phyloP scores from a whole-genome alignment of 2,329 filamentous ascomycete species.

The Kalmusia sp. region DNA sequence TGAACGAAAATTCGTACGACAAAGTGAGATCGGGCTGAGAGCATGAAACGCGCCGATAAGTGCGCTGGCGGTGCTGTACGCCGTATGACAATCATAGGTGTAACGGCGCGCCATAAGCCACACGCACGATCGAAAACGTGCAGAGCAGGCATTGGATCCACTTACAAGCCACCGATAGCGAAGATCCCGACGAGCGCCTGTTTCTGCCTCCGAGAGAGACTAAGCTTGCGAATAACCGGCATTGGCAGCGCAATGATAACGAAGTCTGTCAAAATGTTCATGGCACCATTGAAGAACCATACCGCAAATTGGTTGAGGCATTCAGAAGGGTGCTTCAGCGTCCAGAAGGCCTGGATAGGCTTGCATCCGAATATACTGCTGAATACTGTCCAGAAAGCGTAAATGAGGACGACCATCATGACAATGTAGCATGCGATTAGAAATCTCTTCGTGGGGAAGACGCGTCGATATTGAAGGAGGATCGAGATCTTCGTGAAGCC shows the following conservation, averaged over 20 bases:
- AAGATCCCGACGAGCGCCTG: conserved; percentile 47
- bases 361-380: conserved; percentile 41
- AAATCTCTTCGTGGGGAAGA: conserved; percentile 39
- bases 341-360: conserved; percentile 44
- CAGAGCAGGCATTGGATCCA: conserved; percentile 9
- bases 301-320: conserved; percentile 41
- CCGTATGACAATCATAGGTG: conserved; percentile 13
- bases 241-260: conserved; percentile 44
- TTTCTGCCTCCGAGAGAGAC: conserved; percentile 45
- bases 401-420: conserved; percentile 33
- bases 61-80: conserved; percentile 11
- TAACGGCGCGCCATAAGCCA: conserved; percentile 3
- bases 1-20: neutral
- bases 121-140: neutral
- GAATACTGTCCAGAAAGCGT: conserved; percentile 41
- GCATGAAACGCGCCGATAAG: neutral
- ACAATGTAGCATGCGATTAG: conserved; percentile 29
- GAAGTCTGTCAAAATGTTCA: conserved; percentile 45
- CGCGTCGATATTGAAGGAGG: conserved; percentile 39
- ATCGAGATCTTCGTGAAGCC: conserved; percentile 43
- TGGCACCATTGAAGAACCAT: conserved; percentile 37
- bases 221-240: conserved; percentile 41
- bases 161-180: conserved; percentile 50
- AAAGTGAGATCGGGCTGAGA: neutral
- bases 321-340: conserved; percentile 28